Base-by-base conservation (phyloP, 495 filamentous ascomycete genomes). In the Entonaema liquescens region DNA sequence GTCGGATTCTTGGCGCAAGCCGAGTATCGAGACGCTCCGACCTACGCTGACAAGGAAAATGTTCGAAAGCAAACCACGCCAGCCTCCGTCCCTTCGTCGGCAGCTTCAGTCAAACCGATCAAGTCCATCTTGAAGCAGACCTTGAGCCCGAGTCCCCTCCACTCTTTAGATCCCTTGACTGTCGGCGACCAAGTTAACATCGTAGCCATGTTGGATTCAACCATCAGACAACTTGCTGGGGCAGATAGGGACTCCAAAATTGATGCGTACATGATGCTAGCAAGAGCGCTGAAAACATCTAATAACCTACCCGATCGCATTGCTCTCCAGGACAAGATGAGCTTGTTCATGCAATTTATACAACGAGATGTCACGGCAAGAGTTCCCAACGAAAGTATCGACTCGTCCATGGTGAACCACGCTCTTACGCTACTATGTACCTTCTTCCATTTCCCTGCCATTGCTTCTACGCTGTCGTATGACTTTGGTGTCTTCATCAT, bases 71-170 rank as follows among this genome's bases (percentile, higher is more conserved):
- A 78, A 6, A 70, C 77, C 2, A 83, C 81, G 1, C 80, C 86
- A 68, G 76, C 82, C 70, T 76, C 85, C 70, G 68, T 79, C 28
- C 87, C 84, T 26, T 86, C 89, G 4, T 89, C 90, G 28, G 88
- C 85, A 73, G 85, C 89, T 56, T 83, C 83, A 35, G 17, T 36
- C 28, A 93, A 90, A 74, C 88, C 92, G 12, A 72, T 88, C 25
- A 97, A 95, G 74, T 95, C 94, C 2, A 98, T 99, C 61, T 85
- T 99, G 53, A 99, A 98, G 78, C 85, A 81, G 66, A 85, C 81
- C 1, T 83, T 71, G 76, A 76, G 71, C 42, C 73, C 75, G 4
- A 62, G 38, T 6, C 44, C 28, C 53, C 80, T 64, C 74, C 83
- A 81, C 75, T 67, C 80, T 52, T 67, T 85, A 59, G 82, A 82